phyloP scores from a whole-genome alignment of 306 rosid genomes.

The Mimosa pudica region DNA sequence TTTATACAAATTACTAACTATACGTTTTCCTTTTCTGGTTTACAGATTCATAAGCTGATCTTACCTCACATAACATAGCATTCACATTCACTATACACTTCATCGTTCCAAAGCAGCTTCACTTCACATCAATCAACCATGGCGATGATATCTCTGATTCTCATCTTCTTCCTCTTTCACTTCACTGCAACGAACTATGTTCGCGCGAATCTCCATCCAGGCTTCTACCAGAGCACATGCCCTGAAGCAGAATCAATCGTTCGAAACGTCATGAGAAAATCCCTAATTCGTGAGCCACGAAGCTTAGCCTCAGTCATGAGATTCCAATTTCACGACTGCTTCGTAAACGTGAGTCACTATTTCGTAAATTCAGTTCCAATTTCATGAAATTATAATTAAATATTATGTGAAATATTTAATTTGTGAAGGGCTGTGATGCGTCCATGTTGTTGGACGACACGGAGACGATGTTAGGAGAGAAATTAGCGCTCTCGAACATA shows the following conservation, averaged over 20 bases:
- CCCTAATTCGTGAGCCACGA: slow-evolving; percentile 61
- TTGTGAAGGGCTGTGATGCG: slow-evolving; percentile 79
- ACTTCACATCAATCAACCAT: neutral
- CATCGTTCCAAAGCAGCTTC: no score
- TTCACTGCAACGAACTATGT: slow-evolving; percentile 24
- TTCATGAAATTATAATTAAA: neutral
- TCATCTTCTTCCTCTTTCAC: slow-evolving; percentile 40
- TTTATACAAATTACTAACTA: neutral
- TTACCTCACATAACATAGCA: no score
- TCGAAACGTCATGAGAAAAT: slow-evolving; percentile 63
- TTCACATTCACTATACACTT: no score
- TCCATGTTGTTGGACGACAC: slow-evolving; percentile 92
- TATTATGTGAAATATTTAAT: neutral
- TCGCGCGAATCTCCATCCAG: slow-evolving; percentile 52
- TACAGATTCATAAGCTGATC: neutral
- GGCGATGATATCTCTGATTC: slow-evolving; percentile 26
- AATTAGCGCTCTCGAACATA: slow-evolving; percentile 71
- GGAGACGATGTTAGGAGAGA: slow-evolving; percentile 78
- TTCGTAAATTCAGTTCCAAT: neutral
- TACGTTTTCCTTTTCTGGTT: neutral
- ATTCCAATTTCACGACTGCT: slow-evolving; percentile 87
- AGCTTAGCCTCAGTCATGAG: slow-evolving; percentile 94
- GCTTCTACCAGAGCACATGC: slow-evolving; percentile 57
- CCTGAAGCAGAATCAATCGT: slow-evolving; percentile 63
- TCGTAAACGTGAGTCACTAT: slow-evolving; percentile 56